Percentiles rank a stretch among this genome's conserved stretches.
Evolutionary conservation across 1,139 yeast genomes (phyloP).

Genomic region (Oligophagozyma castellii): DNA sequence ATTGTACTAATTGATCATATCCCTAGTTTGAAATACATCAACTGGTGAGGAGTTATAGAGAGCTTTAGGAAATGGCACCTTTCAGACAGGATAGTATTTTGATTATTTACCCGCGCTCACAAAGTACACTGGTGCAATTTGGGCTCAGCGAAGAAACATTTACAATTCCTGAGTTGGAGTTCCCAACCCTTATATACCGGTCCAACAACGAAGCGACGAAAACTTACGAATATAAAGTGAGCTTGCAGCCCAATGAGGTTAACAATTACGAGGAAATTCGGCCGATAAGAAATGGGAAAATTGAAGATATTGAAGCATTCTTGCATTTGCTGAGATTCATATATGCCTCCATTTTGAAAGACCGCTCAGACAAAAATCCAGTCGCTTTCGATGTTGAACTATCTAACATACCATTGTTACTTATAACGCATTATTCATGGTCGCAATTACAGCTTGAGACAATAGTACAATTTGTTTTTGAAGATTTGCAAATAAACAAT

Average conservation of each 20-base stretch:
- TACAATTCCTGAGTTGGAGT: slow-evolving; percentile 58
- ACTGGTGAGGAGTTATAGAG: too few species aligned
- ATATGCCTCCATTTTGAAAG: slow-evolving; percentile 39
- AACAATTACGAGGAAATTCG: slow-evolving; percentile 34
- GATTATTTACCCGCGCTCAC: slow-evolving; percentile 75
- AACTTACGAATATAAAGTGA: slow-evolving; percentile 13
- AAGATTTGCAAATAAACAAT: slow-evolving; percentile 57
- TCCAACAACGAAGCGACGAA: slow-evolving; percentile 23
- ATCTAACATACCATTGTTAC: slow-evolving; percentile 37
- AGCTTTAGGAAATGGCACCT: slow-evolving; percentile 35
- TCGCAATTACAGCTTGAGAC: slow-evolving; percentile 51
- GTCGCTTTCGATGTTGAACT: slow-evolving; percentile 28
- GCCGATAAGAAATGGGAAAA: slow-evolving; percentile 53
- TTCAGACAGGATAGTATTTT: slow-evolving; percentile 30
- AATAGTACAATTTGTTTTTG: slow-evolving; percentile 65
- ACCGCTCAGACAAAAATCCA: slow-evolving; percentile 27
- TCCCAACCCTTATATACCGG: slow-evolving; percentile 64
- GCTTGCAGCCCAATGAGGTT: slow-evolving; percentile 28
- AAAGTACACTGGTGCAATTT: slow-evolving; percentile 57
- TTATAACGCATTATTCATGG: slow-evolving; percentile 59
- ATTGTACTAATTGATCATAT: too few species aligned
- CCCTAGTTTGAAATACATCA: too few species aligned
- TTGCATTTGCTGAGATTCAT: slow-evolving; percentile 51
- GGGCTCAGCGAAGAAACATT: slow-evolving; percentile 65
- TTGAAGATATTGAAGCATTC: slow-evolving; percentile 58